Evolutionary conservation across 495 filamentous ascomycete species (phyloP).

Genomic region (Penicillium desertorum): DNA sequence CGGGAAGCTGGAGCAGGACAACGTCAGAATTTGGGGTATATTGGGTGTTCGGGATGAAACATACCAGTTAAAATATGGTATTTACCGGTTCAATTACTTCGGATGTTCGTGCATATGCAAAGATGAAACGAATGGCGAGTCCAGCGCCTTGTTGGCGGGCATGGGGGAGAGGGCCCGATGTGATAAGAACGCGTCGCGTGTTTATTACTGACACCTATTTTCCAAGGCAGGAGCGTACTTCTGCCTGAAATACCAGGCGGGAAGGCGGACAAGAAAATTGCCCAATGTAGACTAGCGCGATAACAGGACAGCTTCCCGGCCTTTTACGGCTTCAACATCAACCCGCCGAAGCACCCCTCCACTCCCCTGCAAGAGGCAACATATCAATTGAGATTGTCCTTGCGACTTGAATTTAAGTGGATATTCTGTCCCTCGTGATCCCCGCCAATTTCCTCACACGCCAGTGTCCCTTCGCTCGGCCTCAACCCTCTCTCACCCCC

Average conservation of each 20-base stretch:
- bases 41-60: background rate
- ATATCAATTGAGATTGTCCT: conserved; percentile 26
- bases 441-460: conserved; percentile 9
- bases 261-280: conserved; percentile 35
- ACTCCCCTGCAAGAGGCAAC: conserved; percentile 25
- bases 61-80: conserved; percentile 1
- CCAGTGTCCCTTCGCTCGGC: conserved; percentile 8
- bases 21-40: conserved; percentile 19
- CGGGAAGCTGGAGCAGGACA: conserved; percentile 16
- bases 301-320: conserved; percentile 39
- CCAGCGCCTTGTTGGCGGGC: conserved; percentile 15
- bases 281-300: conserved; percentile 37
- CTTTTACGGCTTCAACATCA: conserved; percentile 52
- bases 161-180: conserved; percentile 14
- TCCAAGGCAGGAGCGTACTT: conserved; percentile 21
- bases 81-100: conserved; percentile 4
- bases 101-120: background rate
- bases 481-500: conserved; percentile 14
- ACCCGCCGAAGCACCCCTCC: conserved; percentile 42
- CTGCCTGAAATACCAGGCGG: conserved; percentile 31
- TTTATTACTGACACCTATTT: conserved; percentile 29
- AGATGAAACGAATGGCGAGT: conserved; percentile 8
- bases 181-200: conserved; percentile 46
- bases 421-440: conserved; percentile 14
- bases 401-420: conserved; percentile 20